Percentiles rank a stretch among this genome's conserved stretches.
Evolutionary conservation across 805 yeast species (phyloP).

Genomic region (Yarrowia deformans): DNA sequence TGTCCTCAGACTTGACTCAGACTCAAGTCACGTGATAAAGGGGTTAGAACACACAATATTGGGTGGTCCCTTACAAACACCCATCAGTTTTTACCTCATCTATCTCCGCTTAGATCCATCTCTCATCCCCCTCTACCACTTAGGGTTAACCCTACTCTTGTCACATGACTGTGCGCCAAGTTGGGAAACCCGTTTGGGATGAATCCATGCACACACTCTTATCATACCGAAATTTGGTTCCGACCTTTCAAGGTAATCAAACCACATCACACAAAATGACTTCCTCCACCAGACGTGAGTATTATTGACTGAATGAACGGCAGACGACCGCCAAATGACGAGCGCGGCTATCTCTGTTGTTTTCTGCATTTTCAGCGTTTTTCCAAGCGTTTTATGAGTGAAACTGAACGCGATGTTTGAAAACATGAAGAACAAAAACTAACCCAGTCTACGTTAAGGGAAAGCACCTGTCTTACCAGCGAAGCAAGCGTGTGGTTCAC

Average conservation of each 20-base stretch:
- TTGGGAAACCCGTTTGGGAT: conserved; percentile 33
- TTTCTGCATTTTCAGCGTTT: background rate
- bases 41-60: too few species aligned
- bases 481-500: conserved; percentile 98
- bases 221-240: conserved; percentile 38
- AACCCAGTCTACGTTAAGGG: conserved; percentile 92
- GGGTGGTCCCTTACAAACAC: too few species aligned
- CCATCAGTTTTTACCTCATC: too few species aligned
- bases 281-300: conserved; percentile 39
- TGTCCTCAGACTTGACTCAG: too few species aligned
- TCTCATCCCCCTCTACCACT: background rate
- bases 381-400: background rate
- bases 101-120: too few species aligned
- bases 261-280: conserved; percentile 36
- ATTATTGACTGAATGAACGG: conserved; percentile 9
- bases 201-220: conserved; percentile 33
- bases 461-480: conserved; percentile 99
- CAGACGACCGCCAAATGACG: background rate
- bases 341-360: background rate
- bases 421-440: conserved; percentile 23
- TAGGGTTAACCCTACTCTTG: conserved; percentile 32
- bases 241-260: conserved; percentile 38
- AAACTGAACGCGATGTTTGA: background rate
- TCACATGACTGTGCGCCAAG: conserved; percentile 11
- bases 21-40: too few species aligned